Conservation (phyloP, 768 basidiomycete species). For the Pulveroboletus sp. region DNA sequence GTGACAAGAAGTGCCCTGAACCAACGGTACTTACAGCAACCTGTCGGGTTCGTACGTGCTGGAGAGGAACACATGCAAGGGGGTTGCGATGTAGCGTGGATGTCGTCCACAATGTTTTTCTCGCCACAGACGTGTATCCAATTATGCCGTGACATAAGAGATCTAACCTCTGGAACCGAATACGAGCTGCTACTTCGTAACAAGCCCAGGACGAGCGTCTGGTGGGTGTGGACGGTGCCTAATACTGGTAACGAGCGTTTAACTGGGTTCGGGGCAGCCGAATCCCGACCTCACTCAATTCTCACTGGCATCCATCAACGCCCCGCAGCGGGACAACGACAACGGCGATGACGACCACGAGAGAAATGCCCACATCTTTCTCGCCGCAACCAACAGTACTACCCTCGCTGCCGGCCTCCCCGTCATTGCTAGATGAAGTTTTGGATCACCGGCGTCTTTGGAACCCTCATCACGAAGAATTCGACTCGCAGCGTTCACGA, state of each 20-base stretch:
- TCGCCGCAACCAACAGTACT: constrained; percentile 12
- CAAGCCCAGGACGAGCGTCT: too few species aligned
- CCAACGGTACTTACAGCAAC: too few species aligned
- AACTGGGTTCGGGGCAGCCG: constrained; percentile 16
- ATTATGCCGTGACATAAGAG: too few species aligned
- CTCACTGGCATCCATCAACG: neutral
- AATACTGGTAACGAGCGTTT: constrained; percentile 45
- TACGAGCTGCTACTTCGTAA: constrained; percentile 30
- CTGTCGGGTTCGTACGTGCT: too few species aligned
- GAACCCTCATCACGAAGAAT: constrained; percentile 28
- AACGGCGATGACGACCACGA: constrained; percentile 11
- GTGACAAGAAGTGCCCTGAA: too few species aligned
- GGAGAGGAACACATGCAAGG: too few species aligned
- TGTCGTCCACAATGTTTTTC: too few species aligned
- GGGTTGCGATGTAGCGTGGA: too few species aligned
- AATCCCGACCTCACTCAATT: constrained; percentile 5
- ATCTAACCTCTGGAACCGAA: too few species aligned
- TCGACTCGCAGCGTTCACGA: constrained; percentile 19
- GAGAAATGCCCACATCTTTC: constrained; percentile 16
- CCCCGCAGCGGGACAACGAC: neutral
- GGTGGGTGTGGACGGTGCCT: too few species aligned
- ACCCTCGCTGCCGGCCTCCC: constrained; percentile 36
- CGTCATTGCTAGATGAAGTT: constrained; percentile 42
- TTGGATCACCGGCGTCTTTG: constrained; percentile 34
- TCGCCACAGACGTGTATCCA: too few species aligned